A percentile compares a stretch with the other conserved stretches of the same genome.
phyloP scores from a whole-genome alignment of 2,329 filamentous ascomycete species.

The Lecanicillium sp. region DNA sequence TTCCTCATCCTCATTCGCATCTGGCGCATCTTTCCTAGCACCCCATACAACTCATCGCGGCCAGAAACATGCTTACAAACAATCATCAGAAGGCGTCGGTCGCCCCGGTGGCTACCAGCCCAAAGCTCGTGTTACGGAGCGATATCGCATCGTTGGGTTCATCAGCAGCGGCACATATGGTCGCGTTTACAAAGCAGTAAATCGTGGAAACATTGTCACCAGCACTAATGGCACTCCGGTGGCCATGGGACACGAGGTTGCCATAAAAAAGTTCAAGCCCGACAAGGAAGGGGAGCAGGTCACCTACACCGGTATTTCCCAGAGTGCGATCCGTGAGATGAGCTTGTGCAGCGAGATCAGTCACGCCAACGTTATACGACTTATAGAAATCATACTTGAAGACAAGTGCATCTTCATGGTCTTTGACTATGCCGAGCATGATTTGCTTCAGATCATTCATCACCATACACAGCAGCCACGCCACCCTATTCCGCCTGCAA shows the following conservation, averaged over 20 bases:
- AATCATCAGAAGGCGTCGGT: conserved; percentile 45
- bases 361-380: conserved; percentile 82
- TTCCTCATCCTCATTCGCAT: background rate
- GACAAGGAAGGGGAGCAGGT: conserved; percentile 96
- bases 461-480: conserved; percentile 88
- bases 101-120: conserved; percentile 54
- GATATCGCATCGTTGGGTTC: conserved; percentile 95
- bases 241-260: conserved; percentile 67
- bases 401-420: conserved; percentile 99
- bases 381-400: conserved; percentile 93
- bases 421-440: conserved; percentile 97
- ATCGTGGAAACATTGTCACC: conserved; percentile 37
- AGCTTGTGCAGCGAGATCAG: conserved; percentile 87
- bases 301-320: conserved; percentile 94
- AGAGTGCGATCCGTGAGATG: conserved; percentile 97
- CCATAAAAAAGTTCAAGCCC: conserved; percentile 99
- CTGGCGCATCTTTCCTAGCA: background rate
- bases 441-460: conserved; percentile 95
- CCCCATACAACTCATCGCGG: background rate
- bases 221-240: conserved; percentile 9
- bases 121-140: conserved; percentile 85
- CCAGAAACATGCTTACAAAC: conserved; percentile 28
- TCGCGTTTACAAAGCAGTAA: conserved; percentile 90
- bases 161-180: conserved; percentile 98
- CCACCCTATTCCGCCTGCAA: conserved; percentile 80